A percentile compares a stretch with the other conserved stretches of the same genome.
phyloP scores from a whole-genome alignment of 768 basidiomycete genomes.

The Panus rudis region DNA sequence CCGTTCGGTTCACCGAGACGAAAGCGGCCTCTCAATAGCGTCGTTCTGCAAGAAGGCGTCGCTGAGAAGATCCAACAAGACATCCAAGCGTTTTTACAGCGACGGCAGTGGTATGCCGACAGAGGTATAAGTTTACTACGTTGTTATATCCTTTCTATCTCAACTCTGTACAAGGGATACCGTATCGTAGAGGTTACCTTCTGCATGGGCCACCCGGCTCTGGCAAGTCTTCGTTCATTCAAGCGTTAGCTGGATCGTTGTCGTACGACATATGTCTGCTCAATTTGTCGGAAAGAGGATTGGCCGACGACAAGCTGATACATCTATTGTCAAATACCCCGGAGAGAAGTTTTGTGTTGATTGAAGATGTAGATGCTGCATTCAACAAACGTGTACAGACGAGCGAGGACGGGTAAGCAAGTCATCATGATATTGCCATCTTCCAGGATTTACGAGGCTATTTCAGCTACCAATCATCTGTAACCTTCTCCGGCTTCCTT shows the following conservation, averaged over 20 bases:
- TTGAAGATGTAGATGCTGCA: conserved; percentile 96
- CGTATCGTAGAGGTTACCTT: conserved; percentile 93
- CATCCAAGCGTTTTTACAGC: conserved; percentile 69
- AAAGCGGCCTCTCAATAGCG: conserved; percentile 81
- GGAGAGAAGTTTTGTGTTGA: conserved; percentile 87
- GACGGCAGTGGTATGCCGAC: conserved; percentile 93
- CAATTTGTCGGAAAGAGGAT: conserved; percentile 91
- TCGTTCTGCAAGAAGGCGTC: conserved; percentile 79
- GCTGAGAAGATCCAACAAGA: conserved; percentile 80
- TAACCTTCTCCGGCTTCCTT: conserved; percentile 96
- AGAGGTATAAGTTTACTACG: conserved; percentile 52
- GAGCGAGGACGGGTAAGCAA: conserved; percentile 80
- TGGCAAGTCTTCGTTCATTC: conserved; percentile 98
- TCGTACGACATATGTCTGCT: conserved; percentile 94
- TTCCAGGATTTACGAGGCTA: neutral
- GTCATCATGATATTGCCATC: neutral
- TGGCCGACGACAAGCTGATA: conserved; percentile 94
- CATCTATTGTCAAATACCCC: conserved; percentile 90
- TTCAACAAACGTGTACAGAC: conserved; percentile 91
- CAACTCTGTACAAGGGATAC: conserved; percentile 60
- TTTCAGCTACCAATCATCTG: conserved; percentile 81
- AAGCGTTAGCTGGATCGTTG: conserved; percentile 87
- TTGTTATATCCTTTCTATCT: neutral
- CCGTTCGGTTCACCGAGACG: conserved; percentile 89
- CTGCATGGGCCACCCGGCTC: conserved; percentile 96